These are phyloP conservation scores for Citrullus colocynthis DNA, from an alignment of 306 rosid genomes.

Conservation along the genomic window DNA sequence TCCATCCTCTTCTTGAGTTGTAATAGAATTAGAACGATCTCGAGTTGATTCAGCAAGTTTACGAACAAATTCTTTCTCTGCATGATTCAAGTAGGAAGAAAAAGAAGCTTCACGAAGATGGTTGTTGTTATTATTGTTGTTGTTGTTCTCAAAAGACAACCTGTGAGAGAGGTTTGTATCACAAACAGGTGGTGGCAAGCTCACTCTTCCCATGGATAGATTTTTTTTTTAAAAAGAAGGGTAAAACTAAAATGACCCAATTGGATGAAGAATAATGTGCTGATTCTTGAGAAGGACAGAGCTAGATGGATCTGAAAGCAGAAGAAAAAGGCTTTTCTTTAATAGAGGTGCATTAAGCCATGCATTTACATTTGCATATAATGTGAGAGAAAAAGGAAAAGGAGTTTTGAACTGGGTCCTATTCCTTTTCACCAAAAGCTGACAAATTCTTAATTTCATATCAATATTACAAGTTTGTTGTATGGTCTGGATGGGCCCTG, in stretches of 20 bases:
- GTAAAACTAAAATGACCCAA: neutral
- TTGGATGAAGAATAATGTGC: neutral
- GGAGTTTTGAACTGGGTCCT: neutral
- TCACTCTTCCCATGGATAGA: neutral
- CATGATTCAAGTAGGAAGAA: conserved; percentile 8
- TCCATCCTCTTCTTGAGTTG: conserved; percentile 33
- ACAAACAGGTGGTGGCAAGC: conserved; percentile 5
- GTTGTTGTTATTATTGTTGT: neutral
- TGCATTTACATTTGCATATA: too few species aligned
- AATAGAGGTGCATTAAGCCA: too few species aligned
- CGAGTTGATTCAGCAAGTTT: conserved; percentile 2
- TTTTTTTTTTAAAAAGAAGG: too few species aligned
- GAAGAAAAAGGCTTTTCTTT: neutral
- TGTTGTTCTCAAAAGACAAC: neutral
- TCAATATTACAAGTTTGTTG: neutral
- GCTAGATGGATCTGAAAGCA: neutral
- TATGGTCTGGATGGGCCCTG: neutral
- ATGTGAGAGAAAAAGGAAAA: neutral
- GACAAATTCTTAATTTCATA: neutral
- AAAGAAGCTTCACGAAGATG: conserved; percentile 7
- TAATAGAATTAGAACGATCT: neutral
- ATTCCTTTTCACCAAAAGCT: neutral
- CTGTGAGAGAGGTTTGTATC: neutral
- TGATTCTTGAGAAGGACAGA: neutral
- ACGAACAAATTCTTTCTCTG: conserved; percentile 6